Percentiles rank a stretch among this genome's conserved stretches.
Evolutionary conservation across 257 asterid genomes (phyloP).

Genomic region (Cinchona pubescens): DNA sequence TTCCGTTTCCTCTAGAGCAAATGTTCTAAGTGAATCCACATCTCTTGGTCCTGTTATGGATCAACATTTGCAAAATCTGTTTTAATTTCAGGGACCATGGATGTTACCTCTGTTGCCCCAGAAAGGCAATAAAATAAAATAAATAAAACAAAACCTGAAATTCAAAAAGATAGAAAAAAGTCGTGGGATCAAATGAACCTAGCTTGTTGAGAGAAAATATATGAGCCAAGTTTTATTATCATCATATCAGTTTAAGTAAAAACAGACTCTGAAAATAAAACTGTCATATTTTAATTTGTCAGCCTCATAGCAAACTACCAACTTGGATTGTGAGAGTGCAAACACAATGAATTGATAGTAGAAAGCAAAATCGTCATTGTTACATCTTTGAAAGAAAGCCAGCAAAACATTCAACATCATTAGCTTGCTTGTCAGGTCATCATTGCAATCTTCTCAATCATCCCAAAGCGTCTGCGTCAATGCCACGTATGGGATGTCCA

Average conservation of each 20-base stretch:
- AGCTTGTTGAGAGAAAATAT: neutral
- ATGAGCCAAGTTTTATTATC: neutral
- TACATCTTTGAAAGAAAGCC: neutral
- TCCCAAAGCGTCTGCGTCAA: neutral
- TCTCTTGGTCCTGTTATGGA: constrained; percentile 50
- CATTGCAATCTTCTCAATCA: neutral
- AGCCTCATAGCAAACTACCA: neutral
- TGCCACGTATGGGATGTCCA: neutral
- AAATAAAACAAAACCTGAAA: neutral
- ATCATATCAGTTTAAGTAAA: neutral
- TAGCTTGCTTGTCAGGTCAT: neutral
- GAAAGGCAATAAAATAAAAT: neutral
- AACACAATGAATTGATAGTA: no score
- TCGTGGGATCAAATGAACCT: neutral
- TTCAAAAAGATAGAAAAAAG: neutral
- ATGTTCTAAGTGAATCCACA: constrained; percentile 59
- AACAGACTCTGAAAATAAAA: neutral
- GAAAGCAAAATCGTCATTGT: neutral
- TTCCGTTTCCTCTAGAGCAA: constrained; percentile 69
- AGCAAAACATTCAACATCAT: neutral
- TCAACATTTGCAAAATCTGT: neutral
- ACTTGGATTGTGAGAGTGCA: neutral
- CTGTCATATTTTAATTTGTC: neutral
- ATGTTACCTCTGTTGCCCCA: neutral
- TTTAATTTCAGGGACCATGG: neutral